phyloP scores from a whole-genome alignment of 805 yeast genomes.

The Candida oleophila region DNA sequence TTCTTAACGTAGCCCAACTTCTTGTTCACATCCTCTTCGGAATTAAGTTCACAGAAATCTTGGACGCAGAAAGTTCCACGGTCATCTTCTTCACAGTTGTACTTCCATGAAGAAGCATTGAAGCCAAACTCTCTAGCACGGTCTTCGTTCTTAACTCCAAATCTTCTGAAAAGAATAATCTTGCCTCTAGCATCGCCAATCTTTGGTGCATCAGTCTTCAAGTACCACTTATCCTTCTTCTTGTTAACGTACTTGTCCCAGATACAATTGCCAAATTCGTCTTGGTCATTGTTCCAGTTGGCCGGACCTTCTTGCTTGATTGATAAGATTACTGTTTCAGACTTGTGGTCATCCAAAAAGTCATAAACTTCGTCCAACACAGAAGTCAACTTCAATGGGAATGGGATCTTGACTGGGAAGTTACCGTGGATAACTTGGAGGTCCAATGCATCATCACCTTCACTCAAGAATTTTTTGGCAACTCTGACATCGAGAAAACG shows the following conservation, averaged over 20 bases:
- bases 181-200: constrained; percentile 68
- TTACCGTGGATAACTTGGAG: constrained; percentile 73
- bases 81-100: constrained; percentile 66
- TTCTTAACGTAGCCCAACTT: constrained; percentile 59
- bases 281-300: constrained; percentile 59
- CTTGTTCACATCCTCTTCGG: constrained; percentile 50
- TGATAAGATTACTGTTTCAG: constrained; percentile 66
- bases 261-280: constrained; percentile 63
- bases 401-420: constrained; percentile 66
- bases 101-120: constrained; percentile 65
- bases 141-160: constrained; percentile 55
- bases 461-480: constrained; percentile 55
- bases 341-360: constrained; percentile 49
- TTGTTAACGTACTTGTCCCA: constrained; percentile 56
- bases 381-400: constrained; percentile 51
- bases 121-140: constrained; percentile 53
- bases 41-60: constrained; percentile 67
- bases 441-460: constrained; percentile 50
- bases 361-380: constrained; percentile 57
- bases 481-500: constrained; percentile 69
- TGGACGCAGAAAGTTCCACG: constrained; percentile 63
- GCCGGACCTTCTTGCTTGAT: constrained; percentile 74
- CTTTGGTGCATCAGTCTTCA: constrained; percentile 54
- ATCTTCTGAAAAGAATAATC: constrained; percentile 64
- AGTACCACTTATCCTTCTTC: constrained; percentile 57